These are phyloP conservation scores for Emergomyces africanus DNA, from an alignment of 2,329 filamentous ascomycete genomes.

Conservation along the genomic window DNA sequence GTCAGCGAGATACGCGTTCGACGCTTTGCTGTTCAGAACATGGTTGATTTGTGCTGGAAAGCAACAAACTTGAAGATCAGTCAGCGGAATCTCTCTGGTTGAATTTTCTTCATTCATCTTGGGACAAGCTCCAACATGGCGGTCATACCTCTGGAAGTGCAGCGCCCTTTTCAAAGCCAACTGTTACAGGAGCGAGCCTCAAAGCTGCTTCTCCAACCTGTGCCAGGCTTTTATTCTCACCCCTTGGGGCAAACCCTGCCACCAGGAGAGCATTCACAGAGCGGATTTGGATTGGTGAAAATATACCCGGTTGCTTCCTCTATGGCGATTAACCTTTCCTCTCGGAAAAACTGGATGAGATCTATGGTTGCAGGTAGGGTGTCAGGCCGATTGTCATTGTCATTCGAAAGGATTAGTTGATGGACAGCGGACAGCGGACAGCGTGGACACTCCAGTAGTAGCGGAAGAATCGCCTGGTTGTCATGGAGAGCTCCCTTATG, in stretches of 20 bases:
- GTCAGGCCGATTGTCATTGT: not conserved
- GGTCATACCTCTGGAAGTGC: slow-evolving; percentile 3
- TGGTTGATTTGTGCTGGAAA: not conserved
- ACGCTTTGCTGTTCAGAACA: not conserved
- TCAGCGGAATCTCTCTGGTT: not conserved
- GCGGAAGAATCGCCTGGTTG: not conserved
- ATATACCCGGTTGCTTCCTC: not conserved
- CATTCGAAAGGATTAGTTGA: not conserved
- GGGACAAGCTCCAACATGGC: not conserved
- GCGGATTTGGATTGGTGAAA: not conserved
- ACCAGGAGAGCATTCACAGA: not conserved
- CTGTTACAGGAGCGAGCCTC: not conserved
- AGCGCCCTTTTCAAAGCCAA: not conserved
- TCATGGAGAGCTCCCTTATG: not conserved
- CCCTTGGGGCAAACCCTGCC: not conserved
- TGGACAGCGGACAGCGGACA: not conserved
- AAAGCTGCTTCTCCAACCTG: slow-evolving; percentile 6
- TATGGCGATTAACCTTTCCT: not conserved
- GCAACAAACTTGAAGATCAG: not conserved
- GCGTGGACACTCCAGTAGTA: not conserved
- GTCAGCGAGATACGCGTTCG: not conserved
- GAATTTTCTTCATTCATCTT: not conserved
- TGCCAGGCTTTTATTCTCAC: slow-evolving; percentile 3
- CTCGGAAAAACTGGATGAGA: not conserved
- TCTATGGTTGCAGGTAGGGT: not conserved